Base-by-base conservation (phyloP, 768 basidiomycete species). In the Pisolithus marmoratus region DNA sequence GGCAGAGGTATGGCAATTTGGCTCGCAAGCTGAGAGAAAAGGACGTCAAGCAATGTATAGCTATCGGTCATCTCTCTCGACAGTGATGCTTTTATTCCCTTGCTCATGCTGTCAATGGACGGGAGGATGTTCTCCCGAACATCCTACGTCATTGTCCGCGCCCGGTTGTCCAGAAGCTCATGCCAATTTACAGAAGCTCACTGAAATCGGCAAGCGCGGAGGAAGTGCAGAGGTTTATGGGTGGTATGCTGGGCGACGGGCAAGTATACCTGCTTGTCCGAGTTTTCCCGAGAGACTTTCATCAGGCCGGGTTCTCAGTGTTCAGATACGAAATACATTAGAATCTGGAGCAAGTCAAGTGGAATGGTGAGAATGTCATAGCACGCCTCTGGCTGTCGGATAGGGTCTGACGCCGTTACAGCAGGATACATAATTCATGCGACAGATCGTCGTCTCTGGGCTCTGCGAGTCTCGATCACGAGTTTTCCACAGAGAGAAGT, bases 11-110 rank as follows among this genome's bases (percentile, higher is more conserved):
- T 1, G 84, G 87, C 3, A 72, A 68, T 1, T 72, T 91, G 48
- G 83, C 83, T 0, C 66, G 65, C 9, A 76, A 71, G 1, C 73
- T 89, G 12, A 65, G 61, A 42, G 76, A 71, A 19, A 81, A 79
- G 19, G 86, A 87, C 2, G 73, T 88, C 42, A 74, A 70, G 38
- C 80, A n/a, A n/a, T n/a, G 76, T 60, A 70, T 90, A 52, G 70
- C 82, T 46, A 67, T 84, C n/a, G 87, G 88, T 8, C 83, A 87
- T 50, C 72, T 87, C 46, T 74, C 71, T 15, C 85, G 89, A 58
- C 87, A 90, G 63, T 89, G 87, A 86, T 86, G 81, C 63, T 74
- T 88, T 47, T 89, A 88, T 58, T 78, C 84, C 14, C 82, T 88
- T 57, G 80, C 85, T 4, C 80, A 87, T 62, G 78, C 81, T 0